Evolutionary conservation across 805 yeast species (phyloP).

Genomic region (Lipomyces sp.): DNA sequence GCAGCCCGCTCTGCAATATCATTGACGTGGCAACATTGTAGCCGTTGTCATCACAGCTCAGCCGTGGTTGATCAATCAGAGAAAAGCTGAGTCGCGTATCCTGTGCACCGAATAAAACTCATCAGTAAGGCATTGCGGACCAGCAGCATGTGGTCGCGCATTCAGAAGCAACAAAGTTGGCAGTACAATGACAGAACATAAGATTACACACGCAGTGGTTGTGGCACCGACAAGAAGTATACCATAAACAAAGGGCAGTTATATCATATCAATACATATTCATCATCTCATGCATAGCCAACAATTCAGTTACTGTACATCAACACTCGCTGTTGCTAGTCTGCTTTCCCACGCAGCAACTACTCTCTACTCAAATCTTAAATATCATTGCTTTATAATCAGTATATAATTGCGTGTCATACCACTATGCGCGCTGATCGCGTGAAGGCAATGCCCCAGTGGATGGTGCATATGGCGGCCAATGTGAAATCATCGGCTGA

Average conservation of each 20-base stretch:
- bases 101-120: background rate
- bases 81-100: background rate
- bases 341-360: background rate
- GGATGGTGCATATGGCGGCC: constrained; percentile 15
- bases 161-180: background rate
- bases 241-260: background rate
- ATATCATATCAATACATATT: background rate
- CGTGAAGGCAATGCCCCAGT: background rate
- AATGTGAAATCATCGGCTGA: constrained; percentile 12
- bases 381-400: background rate
- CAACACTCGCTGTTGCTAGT: background rate
- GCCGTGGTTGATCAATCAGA: background rate
- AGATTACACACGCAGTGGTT: background rate
- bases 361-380: background rate
- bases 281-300: background rate
- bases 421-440: background rate
- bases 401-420: background rate
- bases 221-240: background rate
- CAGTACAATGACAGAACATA: background rate
- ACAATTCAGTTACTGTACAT: background rate
- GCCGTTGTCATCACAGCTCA: background rate
- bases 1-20: background rate
- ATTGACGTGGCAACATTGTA: background rate
- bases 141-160: background rate
- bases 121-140: background rate